Evolutionary conservation across 2,329 filamentous ascomycete species (phyloP).

Genomic region (Fusarium sulawesiense): DNA sequence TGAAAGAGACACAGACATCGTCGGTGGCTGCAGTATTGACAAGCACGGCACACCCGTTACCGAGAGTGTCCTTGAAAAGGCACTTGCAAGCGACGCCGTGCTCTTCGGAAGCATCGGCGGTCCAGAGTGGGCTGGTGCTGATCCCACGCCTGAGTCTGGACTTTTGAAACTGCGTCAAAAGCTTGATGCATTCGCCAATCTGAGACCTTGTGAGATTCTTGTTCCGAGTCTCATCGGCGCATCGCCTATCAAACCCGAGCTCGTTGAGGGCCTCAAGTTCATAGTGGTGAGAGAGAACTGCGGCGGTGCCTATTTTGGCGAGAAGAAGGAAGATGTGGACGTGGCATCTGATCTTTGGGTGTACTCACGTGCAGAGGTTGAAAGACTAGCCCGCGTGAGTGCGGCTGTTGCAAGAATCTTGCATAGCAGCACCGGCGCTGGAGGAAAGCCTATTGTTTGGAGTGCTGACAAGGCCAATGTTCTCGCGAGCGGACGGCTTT

Average conservation of each 20-base stretch:
- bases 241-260: slow-evolving; percentile 58
- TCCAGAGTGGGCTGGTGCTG: slow-evolving; percentile 56
- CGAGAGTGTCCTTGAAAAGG: slow-evolving; percentile 56
- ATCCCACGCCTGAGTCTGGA: slow-evolving; percentile 59
- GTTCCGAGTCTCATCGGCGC: slow-evolving; percentile 54
- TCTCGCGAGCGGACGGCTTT: slow-evolving; percentile 61
- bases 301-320: slow-evolving; percentile 62
- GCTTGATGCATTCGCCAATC: slow-evolving; percentile 62
- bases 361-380: slow-evolving; percentile 58
- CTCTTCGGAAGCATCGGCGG: slow-evolving; percentile 62
- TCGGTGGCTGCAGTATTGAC: slow-evolving; percentile 56
- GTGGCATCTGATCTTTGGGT: slow-evolving; percentile 61
- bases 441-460: slow-evolving; percentile 55
- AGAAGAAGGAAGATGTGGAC: slow-evolving; percentile 57
- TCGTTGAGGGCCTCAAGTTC: slow-evolving; percentile 60
- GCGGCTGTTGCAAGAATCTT: slow-evolving; percentile 57
- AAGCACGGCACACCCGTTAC: slow-evolving; percentile 58
- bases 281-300: slow-evolving; percentile 63
- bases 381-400: slow-evolving; percentile 59
- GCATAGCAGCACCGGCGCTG: slow-evolving; percentile 35
- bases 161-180: slow-evolving; percentile 54
- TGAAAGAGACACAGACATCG: slow-evolving; percentile 44
- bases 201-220: slow-evolving; percentile 61
- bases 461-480: slow-evolving; percentile 66
- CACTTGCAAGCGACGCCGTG: slow-evolving; percentile 56